Percentiles rank a stretch among this genome's conserved stretches.
Evolutionary conservation across 2,329 filamentous ascomycete genomes (phyloP).

Genomic region (Penicillium sp.): DNA sequence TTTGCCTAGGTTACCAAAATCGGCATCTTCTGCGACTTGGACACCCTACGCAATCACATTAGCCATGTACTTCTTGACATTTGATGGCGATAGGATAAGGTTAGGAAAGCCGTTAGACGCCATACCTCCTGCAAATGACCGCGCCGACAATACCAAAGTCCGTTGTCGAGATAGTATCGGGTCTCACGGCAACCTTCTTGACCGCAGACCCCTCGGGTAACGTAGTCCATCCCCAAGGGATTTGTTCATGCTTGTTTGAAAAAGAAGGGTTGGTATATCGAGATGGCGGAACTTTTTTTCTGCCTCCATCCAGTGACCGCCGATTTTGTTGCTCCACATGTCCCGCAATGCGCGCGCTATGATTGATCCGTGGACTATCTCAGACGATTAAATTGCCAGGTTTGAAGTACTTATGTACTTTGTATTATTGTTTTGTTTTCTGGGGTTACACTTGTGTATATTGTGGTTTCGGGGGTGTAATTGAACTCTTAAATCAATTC

Average conservation of each 20-base stretch:
- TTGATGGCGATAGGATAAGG: constrained; percentile 2
- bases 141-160: constrained; percentile 73
- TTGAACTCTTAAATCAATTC: neutral
- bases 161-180: constrained; percentile 71
- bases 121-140: constrained; percentile 75
- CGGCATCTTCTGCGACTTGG: constrained; percentile 60
- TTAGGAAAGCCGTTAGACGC: constrained; percentile 6
- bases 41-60: constrained; percentile 29
- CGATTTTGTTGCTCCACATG: constrained; percentile 10
- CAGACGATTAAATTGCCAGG: neutral
- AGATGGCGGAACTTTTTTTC: constrained; percentile 21
- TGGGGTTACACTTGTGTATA: neutral
- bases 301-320: constrained; percentile 22
- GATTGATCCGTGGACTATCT: neutral
- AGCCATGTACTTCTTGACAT: neutral
- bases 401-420: neutral
- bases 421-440: neutral
- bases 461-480: neutral
- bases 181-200: constrained; percentile 67
- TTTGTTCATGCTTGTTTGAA: constrained; percentile 31
- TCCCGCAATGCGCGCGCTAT: constrained; percentile 1
- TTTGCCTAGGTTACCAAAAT: constrained; percentile 63
- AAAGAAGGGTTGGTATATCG: constrained; percentile 5
- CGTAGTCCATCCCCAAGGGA: constrained; percentile 42
- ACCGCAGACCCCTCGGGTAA: constrained; percentile 50